Conservation (phyloP, 805 yeast genomes). For the Pichia membranifaciens region DNA sequence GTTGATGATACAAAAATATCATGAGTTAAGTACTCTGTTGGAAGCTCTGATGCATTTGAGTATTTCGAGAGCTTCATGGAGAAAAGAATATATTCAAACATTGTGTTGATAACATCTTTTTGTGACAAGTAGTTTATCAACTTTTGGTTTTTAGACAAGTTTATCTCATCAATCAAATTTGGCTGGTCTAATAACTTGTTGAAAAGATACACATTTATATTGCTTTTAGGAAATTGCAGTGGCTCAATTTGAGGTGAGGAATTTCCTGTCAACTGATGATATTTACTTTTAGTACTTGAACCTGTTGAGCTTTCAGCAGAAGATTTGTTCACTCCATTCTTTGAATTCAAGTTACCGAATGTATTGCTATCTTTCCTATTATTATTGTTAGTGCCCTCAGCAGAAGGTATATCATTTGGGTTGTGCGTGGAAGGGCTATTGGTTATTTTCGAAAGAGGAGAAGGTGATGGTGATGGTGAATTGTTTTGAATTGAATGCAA, state of each 20-base stretch:
- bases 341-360: not conserved
- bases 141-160: constrained; percentile 30
- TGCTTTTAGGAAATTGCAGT: constrained; percentile 2
- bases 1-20: constrained; percentile 13
- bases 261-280: not conserved
- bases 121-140: constrained; percentile 30
- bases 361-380: not conserved
- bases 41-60: constrained; percentile 3
- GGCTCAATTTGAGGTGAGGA: not conserved
- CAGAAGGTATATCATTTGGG: constrained; percentile 1
- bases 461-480: constrained; percentile 11
- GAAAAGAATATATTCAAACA: constrained; percentile 27
- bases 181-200: constrained; percentile 33
- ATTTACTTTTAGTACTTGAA: not conserved
- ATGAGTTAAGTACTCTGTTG: constrained; percentile 8
- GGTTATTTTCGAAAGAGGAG: constrained; percentile 8
- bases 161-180: constrained; percentile 32
- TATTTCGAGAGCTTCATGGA: constrained; percentile 22
- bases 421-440: not conserved
- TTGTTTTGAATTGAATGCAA: constrained; percentile 31
- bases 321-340: not conserved
- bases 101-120: constrained; percentile 26
- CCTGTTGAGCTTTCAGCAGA: not conserved
- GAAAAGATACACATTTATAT: constrained; percentile 20
- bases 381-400: not conserved